Percentiles rank a stretch among this genome's conserved stretches.
Conservation (phyloP, 768 basidiomycete genomes). For the Panus rudis region DNA sequence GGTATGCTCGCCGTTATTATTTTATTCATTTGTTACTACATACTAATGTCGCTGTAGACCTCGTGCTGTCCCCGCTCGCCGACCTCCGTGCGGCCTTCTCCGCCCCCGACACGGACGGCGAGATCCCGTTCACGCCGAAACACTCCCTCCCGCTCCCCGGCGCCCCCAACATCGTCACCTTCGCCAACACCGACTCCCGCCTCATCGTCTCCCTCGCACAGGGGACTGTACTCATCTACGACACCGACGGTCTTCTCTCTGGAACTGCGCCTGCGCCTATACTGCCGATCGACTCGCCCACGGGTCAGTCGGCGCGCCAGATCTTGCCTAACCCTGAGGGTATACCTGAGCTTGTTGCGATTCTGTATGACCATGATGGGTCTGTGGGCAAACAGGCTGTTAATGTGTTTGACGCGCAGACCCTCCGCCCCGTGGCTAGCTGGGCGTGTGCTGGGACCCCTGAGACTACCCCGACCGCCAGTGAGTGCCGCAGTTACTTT, state of each 20-base stretch:
- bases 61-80: slow-evolving; percentile 53
- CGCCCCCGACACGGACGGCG: slow-evolving; percentile 30
- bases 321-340: slow-evolving; percentile 61
- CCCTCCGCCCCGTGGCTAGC: slow-evolving; percentile 39
- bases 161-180: slow-evolving; percentile 46
- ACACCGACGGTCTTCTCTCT: slow-evolving; percentile 46
- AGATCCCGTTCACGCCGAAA: slow-evolving; percentile 42
- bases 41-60: slow-evolving; percentile 33
- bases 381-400: slow-evolving; percentile 35
- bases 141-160: slow-evolving; percentile 39
- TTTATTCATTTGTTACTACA: background rate
- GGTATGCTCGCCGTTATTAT: background rate
- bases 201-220: slow-evolving; percentile 52
- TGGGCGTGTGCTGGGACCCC: slow-evolving; percentile 46
- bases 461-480: slow-evolving; percentile 47
- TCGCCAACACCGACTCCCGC: slow-evolving; percentile 54
- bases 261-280: slow-evolving; percentile 39
- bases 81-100: slow-evolving; percentile 52
- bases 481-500: slow-evolving; percentile 33
- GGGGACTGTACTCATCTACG: slow-evolving; percentile 56
- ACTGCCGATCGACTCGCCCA: slow-evolving; percentile 38
- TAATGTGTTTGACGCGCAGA: slow-evolving; percentile 51
- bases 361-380: slow-evolving; percentile 37
- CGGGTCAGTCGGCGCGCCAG: slow-evolving; percentile 41
- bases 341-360: slow-evolving; percentile 51